phyloP scores from a whole-genome alignment of 179 eudicot species.

The Beta lomatogona region DNA sequence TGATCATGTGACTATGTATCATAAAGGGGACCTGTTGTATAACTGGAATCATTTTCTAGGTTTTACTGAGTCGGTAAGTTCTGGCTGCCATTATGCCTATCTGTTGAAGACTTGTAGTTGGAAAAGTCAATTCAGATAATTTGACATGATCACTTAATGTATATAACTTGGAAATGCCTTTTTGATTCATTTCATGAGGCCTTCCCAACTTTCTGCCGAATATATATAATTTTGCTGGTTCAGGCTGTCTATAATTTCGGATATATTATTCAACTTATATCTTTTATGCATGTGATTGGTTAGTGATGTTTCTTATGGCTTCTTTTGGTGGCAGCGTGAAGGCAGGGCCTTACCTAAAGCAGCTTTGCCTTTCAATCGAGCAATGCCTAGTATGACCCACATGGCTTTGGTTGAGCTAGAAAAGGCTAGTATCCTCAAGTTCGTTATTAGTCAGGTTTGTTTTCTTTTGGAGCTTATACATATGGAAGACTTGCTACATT shows the following conservation, averaged over 20 bases:
- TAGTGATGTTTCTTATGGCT: neutral
- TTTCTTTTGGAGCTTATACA: neutral
- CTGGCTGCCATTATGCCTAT: neutral
- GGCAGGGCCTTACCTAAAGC: conserved; percentile 87
- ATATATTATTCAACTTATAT: neutral
- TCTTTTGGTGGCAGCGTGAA: conserved; percentile 57
- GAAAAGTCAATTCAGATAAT: neutral
- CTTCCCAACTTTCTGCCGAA: neutral
- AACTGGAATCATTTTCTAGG: neutral
- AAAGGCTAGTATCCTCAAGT: conserved; percentile 83
- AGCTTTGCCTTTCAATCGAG: conserved; percentile 93
- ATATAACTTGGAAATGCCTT: neutral
- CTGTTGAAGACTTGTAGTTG: neutral
- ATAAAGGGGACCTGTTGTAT: neutral
- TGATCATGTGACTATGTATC: neutral
- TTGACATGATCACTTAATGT: neutral
- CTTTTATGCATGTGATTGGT: neutral
- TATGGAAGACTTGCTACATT: neutral
- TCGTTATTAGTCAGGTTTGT: conserved; percentile 87
- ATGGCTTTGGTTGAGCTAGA: conserved; percentile 96
- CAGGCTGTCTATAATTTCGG: neutral
- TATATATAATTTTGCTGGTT: neutral
- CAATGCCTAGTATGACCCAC: conserved; percentile 89
- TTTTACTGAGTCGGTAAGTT: neutral
- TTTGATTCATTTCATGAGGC: neutral